Percentiles rank a stretch among this genome's conserved stretches.
phyloP scores from a whole-genome alignment of 2,329 filamentous ascomycete species.

The Fusarium hainanense region DNA sequence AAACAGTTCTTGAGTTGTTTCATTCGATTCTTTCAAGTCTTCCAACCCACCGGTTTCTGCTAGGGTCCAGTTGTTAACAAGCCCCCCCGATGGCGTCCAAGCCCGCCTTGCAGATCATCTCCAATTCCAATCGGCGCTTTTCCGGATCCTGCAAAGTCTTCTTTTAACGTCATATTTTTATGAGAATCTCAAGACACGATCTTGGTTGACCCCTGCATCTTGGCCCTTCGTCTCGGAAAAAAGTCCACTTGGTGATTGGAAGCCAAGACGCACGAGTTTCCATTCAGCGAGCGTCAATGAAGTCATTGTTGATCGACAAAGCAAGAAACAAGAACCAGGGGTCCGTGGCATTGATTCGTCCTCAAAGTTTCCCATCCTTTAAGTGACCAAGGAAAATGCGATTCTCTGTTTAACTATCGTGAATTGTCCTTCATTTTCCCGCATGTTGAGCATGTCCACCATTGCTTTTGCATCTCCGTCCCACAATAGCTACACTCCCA shows the following conservation, averaged over 20 bases:
- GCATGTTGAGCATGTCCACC: slow-evolving; percentile 68
- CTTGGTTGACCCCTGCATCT: slow-evolving; percentile 36
- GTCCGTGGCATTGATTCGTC: slow-evolving; percentile 24
- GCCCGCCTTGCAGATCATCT: slow-evolving; percentile 47
- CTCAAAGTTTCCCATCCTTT: slow-evolving; percentile 11
- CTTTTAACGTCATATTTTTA: slow-evolving; percentile 34
- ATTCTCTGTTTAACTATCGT: slow-evolving; percentile 38
- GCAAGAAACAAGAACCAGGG: slow-evolving; percentile 20
- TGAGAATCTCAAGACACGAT: slow-evolving; percentile 38
- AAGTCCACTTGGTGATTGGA: slow-evolving; percentile 1
- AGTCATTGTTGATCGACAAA: slow-evolving; percentile 35
- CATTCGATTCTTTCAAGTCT: slow-evolving; percentile 14
- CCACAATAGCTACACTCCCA: slow-evolving; percentile 67
- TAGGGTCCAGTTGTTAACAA: slow-evolving; percentile 35
- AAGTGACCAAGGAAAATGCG: slow-evolving; percentile 3
- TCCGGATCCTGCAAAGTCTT: slow-evolving; percentile 42
- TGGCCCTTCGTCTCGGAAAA: slow-evolving; percentile 12
- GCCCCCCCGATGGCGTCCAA: slow-evolving; percentile 32
- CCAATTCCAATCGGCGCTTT: slow-evolving; percentile 49
- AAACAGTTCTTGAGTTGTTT: slow-evolving; percentile 14
- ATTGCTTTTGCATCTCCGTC: slow-evolving; percentile 62
- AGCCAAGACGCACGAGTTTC: slow-evolving; percentile 15
- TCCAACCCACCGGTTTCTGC: slow-evolving; percentile 28
- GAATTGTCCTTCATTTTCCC: slow-evolving; percentile 65
- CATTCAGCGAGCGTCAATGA: slow-evolving; percentile 29